These are phyloP conservation scores for Barnettozyma botsteinii DNA, from an alignment of 805 yeast species.

Conservation along the genomic window DNA sequence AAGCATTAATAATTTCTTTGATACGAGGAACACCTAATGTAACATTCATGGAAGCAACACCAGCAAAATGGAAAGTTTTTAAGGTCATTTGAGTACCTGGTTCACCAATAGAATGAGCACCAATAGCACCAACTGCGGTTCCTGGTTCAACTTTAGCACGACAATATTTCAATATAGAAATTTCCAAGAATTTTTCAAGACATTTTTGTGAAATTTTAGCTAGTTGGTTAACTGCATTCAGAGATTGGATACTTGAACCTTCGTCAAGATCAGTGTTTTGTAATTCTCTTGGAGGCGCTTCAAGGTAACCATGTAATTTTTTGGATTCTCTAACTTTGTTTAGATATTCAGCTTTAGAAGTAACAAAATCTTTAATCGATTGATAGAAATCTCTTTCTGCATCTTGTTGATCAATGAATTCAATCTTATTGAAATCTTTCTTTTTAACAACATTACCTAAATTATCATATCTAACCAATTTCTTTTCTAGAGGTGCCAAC, in stretches of 20 bases:
- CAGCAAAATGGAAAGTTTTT: conserved; percentile 97
- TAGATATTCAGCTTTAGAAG: conserved; percentile 49
- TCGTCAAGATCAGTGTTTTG: conserved; percentile 36
- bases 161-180: conserved; percentile 76
- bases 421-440: conserved; percentile 45
- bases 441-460: conserved; percentile 47
- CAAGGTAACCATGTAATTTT: conserved; percentile 42
- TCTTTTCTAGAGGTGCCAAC: conserved; percentile 55
- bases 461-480: conserved; percentile 65
- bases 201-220: conserved; percentile 58
- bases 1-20: conserved; percentile 96
- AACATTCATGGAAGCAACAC: conserved; percentile 98
- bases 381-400: conserved; percentile 82
- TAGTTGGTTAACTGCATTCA: conserved; percentile 54
- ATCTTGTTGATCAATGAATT: conserved; percentile 75
- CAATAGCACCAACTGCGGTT: conserved; percentile 98
- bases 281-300: conserved; percentile 39
- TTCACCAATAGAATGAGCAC: conserved; percentile 98
- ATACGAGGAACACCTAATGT: conserved; percentile 99
- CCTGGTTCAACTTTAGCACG: conserved; percentile 97
- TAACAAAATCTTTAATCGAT: conserved; percentile 63
- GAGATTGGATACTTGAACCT: conserved; percentile 30
- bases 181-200: conserved; percentile 60
- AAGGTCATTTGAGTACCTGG: conserved; percentile 99
- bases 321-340: conserved; percentile 50